Evolutionary conservation across 2,329 filamentous ascomycete genomes (phyloP).

Genomic region (Pseudogymnoascus sp.): DNA sequence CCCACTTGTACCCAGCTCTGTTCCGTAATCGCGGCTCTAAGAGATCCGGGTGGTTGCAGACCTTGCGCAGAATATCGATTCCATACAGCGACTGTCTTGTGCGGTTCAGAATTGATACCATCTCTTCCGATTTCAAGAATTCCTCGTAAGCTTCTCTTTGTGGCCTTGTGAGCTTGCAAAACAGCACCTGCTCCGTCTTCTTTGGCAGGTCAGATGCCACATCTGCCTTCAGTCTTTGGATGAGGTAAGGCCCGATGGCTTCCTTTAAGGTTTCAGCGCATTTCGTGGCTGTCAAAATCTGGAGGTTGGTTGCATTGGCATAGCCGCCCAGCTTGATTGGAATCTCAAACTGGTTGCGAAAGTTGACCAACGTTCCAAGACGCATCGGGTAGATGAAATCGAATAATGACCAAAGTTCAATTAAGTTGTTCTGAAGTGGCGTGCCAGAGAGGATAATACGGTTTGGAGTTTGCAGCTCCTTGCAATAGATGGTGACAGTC

Average conservation of each 20-base stretch:
- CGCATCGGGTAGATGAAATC: conserved; percentile 98
- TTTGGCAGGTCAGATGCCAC: conserved; percentile 89
- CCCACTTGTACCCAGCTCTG: conserved; percentile 67
- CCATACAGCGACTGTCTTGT: conserved; percentile 77
- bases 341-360: conserved; percentile 84
- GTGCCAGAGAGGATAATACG: conserved; percentile 91
- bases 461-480: conserved; percentile 83
- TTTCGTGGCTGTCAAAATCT: conserved; percentile 89
- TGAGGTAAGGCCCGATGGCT: conserved; percentile 82
- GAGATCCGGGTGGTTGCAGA: conserved; percentile 95
- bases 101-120: conserved; percentile 69
- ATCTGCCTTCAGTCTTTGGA: conserved; percentile 88
- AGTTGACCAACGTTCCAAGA: conserved; percentile 82
- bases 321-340: conserved; percentile 92
- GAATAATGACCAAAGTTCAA: conserved; percentile 93
- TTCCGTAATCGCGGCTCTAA: conserved; percentile 50
- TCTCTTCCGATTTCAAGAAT: conserved; percentile 76
- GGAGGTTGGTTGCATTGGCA: conserved; percentile 86
- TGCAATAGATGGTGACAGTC: conserved; percentile 88
- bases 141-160: conserved; percentile 74
- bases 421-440: conserved; percentile 94
- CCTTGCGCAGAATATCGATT: conserved; percentile 86
- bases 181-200: conserved; percentile 92
- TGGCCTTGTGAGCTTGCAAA: conserved; percentile 78
- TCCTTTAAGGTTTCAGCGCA: conserved; percentile 92